These are phyloP conservation scores for Coemansia sp. DNA, from an alignment of 192 early-diverging fungal species.

Conservation along the genomic window DNA sequence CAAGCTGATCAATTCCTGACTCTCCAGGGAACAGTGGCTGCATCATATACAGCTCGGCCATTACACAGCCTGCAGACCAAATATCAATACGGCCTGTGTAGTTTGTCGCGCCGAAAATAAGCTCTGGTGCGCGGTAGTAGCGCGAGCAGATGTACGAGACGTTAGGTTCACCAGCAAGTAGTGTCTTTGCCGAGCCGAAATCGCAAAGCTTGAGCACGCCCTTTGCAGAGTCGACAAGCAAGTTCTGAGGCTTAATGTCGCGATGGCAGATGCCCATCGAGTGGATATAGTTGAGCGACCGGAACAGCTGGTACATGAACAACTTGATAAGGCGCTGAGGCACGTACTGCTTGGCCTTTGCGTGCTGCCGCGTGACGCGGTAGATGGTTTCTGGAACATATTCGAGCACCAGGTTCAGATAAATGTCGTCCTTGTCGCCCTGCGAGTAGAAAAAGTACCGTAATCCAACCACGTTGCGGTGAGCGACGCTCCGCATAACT, in stretches of 20 bases:
- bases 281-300: conserved; percentile 96
- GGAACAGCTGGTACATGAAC: conserved; percentile 98
- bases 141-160: conserved; percentile 98
- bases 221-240: conserved; percentile 83
- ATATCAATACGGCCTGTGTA: conserved; percentile 89
- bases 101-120: conserved; percentile 94
- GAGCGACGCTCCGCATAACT: conserved; percentile 82
- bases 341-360: conserved; percentile 90
- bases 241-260: conserved; percentile 99
- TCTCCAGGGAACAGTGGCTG: conserved; percentile 95
- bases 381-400: conserved; percentile 97
- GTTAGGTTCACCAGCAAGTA: conserved; percentile 94
- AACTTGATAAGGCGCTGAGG: conserved; percentile 94
- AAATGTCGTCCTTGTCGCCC: conserved; percentile 93
- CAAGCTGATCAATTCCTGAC: conserved; percentile 96
- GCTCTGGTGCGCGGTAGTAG: conserved; percentile 95
- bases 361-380: conserved; percentile 85
- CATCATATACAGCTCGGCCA: conserved; percentile 93
- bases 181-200: conserved; percentile 96
- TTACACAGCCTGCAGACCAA: conserved; percentile 96
- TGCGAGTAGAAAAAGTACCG: conserved; percentile 93
- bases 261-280: conserved; percentile 97
- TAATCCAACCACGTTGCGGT: conserved; percentile 90
- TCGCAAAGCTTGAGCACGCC: conserved; percentile 98
- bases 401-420: conserved; percentile 93